Evolutionary conservation across 306 rosid species (phyloP).

Genomic region (Trichosanthes cucumerina): DNA sequence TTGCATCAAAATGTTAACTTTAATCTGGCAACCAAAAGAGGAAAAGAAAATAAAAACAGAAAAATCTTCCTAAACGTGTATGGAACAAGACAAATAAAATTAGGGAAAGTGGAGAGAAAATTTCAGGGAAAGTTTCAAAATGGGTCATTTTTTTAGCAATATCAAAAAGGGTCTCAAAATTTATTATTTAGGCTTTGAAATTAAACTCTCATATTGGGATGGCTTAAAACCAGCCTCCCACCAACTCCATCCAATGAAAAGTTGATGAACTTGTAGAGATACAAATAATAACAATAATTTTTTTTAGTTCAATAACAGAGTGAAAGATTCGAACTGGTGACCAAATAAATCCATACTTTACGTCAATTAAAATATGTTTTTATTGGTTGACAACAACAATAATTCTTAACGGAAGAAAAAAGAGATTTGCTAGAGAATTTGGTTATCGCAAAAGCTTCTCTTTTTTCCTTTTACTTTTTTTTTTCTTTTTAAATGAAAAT

Average conservation of each 20-base stretch:
- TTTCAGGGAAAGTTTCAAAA: not conserved
- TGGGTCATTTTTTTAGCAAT: no score
- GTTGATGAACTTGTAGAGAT: not conserved
- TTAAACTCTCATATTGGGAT: not conserved
- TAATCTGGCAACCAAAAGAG: not conserved
- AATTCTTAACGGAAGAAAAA: not conserved
- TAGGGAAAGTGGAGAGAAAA: not conserved
- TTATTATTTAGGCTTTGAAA: not conserved
- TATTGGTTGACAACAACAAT: not conserved
- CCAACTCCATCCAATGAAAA: not conserved
- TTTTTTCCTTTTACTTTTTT: not conserved
- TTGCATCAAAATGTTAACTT: not conserved
- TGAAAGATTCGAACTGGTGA: no score
- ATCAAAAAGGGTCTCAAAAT: not conserved
- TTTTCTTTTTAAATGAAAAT: not conserved
- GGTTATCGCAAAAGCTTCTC: not conserved
- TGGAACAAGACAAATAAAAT: not conserved
- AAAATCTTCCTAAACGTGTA: not conserved
- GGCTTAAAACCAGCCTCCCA: not conserved
- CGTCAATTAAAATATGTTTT: no score
- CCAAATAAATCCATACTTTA: no score
- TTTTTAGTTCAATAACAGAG: no score
- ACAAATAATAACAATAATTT: not conserved
- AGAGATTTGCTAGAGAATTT: not conserved
- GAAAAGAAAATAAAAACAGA: not conserved